Base-by-base conservation (phyloP, 306 rosid genomes). In the Gastrolobium villosum region DNA sequence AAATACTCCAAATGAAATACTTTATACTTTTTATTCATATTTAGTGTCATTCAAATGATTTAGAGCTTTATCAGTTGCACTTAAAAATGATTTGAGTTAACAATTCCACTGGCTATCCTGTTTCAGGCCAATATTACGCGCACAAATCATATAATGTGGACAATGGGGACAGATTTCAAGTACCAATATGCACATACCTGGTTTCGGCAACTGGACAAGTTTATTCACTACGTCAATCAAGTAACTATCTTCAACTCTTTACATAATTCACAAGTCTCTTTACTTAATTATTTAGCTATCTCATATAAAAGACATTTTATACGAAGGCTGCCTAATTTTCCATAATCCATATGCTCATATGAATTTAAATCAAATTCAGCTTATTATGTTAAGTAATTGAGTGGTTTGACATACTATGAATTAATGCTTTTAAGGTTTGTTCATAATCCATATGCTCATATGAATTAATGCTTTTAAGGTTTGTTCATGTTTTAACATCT, bases 111-210 rank as follows among this genome's bases (percentile, higher is more conserved):
- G 84, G n/a, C 6, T 67, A 37, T 74, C 8, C 48, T 66, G 85
- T 85, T 45, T 83, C 97, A 95, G 99, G 98, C 98, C 26, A 95
- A 95, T 79, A 85, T 93, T 43, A 95, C 97, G 37, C 96, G 98
- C 35, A 93, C 97, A 75, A 93, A 93, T 83, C 99, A 93, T 79
- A 63, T 95, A 83, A 95, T 95, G 99, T 95, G 96, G 96, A 95
- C 99, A 15, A 95, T 95, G 99, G 99, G 99, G 83, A 95, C 99
- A 14, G 99, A 95, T 91, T 95, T 95, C 83, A 91, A 86, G 89
- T 95, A 95, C 84, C 99, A 95, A 82, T 93, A 91, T 66, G 96
- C 99, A 5, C 81, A 84, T 35, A 84, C 92, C 81, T 95, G 99
- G 99, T 95, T 91, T 70, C 82, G 84, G 72, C 97, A 95, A 80